Percentiles rank a stretch among this genome's conserved stretches.
Evolutionary conservation across 2,329 filamentous ascomycete species (phyloP).

Genomic region (Botryosphaeria dothidea): DNA sequence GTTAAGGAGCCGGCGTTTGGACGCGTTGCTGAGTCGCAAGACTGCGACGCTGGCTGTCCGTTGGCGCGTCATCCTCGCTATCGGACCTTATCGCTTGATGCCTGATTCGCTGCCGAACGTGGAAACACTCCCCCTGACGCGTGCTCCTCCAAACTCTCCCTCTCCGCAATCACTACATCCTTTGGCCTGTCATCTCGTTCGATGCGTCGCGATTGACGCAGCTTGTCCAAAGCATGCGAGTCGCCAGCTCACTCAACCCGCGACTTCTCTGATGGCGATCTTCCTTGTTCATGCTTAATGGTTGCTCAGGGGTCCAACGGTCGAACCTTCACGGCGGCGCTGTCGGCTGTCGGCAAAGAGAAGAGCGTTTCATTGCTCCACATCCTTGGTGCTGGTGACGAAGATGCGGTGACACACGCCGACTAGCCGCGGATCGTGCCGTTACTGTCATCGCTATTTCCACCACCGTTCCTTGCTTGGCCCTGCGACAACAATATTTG

Average conservation of each 20-base stretch:
- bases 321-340: neutral
- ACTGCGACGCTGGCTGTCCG: neutral
- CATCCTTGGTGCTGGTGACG: neutral
- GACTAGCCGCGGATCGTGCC: neutral
- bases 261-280: neutral
- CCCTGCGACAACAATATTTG: too few species aligned
- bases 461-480: neutral
- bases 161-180: too few species aligned
- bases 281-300: neutral
- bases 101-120: neutral
- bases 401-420: neutral
- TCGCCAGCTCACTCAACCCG: neutral
- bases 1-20: neutral
- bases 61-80: neutral
- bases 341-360: neutral
- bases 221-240: neutral
- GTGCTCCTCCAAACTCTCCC: too few species aligned
- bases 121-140: conserved; percentile 2
- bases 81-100: neutral
- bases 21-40: neutral
- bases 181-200: too few species aligned
- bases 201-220: neutral
- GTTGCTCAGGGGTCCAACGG: neutral
- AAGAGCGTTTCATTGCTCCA: too few species aligned
- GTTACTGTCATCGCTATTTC: too few species aligned